Evolutionary conservation across 2,329 filamentous ascomycete genomes (phyloP).

Genomic region (Ascocoryne sarcoides): DNA sequence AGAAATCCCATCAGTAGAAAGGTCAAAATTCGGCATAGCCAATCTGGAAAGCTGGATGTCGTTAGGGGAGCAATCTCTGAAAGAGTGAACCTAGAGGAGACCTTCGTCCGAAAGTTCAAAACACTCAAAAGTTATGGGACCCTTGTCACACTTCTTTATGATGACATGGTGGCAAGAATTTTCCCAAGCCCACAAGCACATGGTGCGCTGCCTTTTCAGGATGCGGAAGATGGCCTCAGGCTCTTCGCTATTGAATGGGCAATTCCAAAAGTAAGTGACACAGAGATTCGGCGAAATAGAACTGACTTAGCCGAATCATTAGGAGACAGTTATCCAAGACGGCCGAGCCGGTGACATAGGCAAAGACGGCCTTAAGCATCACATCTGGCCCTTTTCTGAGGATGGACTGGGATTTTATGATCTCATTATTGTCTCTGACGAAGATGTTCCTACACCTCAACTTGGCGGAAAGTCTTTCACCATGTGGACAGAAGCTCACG

Average conservation of each 20-base stretch:
- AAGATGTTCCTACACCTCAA: neutral
- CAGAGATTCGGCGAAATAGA: too few species aligned
- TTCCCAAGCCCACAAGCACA: slow-evolving; percentile 2
- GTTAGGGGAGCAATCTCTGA: slow-evolving; percentile 6
- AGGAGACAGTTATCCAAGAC: slow-evolving; percentile 3
- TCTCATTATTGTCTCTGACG: slow-evolving; percentile 10
- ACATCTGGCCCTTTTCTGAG: slow-evolving; percentile 3
- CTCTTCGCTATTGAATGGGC: slow-evolving; percentile 10
- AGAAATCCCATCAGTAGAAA: slow-evolving; percentile 1
- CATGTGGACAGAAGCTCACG: slow-evolving; percentile 9
- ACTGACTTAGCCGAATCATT: neutral
- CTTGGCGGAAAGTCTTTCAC: slow-evolving; percentile 5
- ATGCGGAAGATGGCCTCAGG: neutral
- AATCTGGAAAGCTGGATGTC: slow-evolving; percentile 9
- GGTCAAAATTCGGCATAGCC: slow-evolving; percentile 6
- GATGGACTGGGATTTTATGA: slow-evolving; percentile 7
- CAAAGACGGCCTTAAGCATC: slow-evolving; percentile 1
- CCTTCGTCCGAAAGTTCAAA: slow-evolving; percentile 4
- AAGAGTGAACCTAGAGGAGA: slow-evolving; percentile 2
- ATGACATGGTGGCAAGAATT: too few species aligned
- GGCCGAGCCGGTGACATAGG: slow-evolving; percentile 3
- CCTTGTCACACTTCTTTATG: slow-evolving; percentile 2
- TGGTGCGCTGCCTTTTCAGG: slow-evolving; percentile 5
- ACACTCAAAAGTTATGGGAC: slow-evolving; percentile 8
- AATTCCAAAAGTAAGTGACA: slow-evolving; percentile 8